Conservation (phyloP, 805 yeast species). For the Pichia exigua region DNA sequence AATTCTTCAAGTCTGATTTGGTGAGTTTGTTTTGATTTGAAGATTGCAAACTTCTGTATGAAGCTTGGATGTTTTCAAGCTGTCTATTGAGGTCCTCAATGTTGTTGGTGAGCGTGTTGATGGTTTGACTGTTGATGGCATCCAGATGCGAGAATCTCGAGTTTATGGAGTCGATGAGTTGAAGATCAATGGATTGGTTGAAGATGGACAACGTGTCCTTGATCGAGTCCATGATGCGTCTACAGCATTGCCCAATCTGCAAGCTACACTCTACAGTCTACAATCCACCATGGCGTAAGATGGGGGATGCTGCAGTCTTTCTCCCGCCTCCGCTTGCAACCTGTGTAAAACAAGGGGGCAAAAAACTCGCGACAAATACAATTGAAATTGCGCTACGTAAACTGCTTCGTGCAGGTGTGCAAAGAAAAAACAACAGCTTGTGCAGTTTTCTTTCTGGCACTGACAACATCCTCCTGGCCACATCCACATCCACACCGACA, state of each 20-base stretch:
- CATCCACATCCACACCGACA: background rate
- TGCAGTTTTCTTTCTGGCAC: no score
- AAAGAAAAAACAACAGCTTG: no score
- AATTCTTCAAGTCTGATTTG: conserved; percentile 25
- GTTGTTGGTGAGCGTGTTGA: background rate
- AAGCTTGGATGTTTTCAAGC: conserved; percentile 3
- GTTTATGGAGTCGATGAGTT: background rate
- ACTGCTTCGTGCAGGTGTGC: no score
- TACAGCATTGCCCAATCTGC: no score
- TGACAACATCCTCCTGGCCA: no score
- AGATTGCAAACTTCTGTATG: conserved; percentile 1
- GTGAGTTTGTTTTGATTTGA: conserved; percentile 13
- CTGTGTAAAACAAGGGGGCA: no score
- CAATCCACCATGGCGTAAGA: no score
- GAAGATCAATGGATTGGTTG: conserved; percentile 1
- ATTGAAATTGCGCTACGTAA: no score
- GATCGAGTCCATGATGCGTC: background rate
- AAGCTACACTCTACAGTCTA: no score
- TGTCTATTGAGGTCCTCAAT: conserved; percentile 5
- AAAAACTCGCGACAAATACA: no score
- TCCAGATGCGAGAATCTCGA: background rate
- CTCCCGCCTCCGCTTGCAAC: no score
- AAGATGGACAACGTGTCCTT: background rate
- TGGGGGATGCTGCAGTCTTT: no score
- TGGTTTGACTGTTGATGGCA: background rate